Base-by-base conservation (phyloP, 2,329 filamentous ascomycete species). In the Chaetomium globosum region DNA sequence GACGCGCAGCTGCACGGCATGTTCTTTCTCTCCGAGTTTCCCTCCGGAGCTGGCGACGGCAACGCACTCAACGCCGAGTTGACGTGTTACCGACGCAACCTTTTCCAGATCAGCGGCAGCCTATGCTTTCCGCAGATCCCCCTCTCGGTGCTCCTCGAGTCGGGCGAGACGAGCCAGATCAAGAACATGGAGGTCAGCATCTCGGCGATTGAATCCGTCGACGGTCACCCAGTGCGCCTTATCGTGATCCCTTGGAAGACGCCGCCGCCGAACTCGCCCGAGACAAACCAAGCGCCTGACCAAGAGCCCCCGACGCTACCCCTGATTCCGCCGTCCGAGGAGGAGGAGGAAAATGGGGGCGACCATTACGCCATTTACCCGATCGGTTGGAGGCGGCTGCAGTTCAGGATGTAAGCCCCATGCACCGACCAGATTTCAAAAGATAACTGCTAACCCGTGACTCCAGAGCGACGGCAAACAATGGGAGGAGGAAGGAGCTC, bases 221-320 rank as follows among this genome's bases (percentile, higher is more conserved):
- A 98, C 75, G 92, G 92, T 39, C 94, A 97, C 72, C 81, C 91
- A 0, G 92, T 97, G 52, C 94, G 96, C 72, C 88, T 98, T 68
- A 97, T 98, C 68, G 95, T 95, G 8, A 96, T 98, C 66, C 94
- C 94, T 0, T 98, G 94, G 94, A 98, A 98, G 81, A 97, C 93
- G 1, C 93, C 93, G 1, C 91, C 90, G 31, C 91, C 91, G 59
- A 91, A 89, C 77, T 87, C 88, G 3, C 84, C 87, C n/a, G 86
- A 89, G 69, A 82, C 88, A 65, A 83, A 79, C 67, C 86, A 89
- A 67, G 80, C 80, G 1, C 81, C 81, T 0, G 94, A 98, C 75
- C 93, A 94, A 74, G 94, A 98, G 75, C 94, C 94, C 5, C 87
- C 90, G 0, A 85, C 92, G 1, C 88, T 97, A 65, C 91, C 92